phyloP scores from a whole-genome alignment of 2,329 filamentous ascomycete genomes.

The Metarhizium album region DNA sequence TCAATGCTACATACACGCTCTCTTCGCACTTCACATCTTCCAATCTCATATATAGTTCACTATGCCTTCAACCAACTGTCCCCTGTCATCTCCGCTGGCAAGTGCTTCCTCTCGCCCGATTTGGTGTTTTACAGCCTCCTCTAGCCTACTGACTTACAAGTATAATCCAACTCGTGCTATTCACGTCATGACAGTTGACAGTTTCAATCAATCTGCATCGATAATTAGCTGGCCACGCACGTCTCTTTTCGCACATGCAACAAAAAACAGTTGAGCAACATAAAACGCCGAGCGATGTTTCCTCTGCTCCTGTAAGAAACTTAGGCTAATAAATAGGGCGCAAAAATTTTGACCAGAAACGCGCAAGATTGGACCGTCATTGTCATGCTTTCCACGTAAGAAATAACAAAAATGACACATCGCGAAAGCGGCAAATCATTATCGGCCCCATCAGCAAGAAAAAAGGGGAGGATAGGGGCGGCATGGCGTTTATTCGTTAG shows the following conservation, averaged over 20 bases:
- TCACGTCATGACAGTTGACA: no score
- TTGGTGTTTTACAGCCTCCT: no score
- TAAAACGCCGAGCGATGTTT: neutral
- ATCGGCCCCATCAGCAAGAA: neutral
- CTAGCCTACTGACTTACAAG: no score
- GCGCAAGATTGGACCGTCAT: neutral
- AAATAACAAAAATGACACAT: neutral
- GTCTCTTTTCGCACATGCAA: no score
- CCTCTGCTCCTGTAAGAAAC: neutral
- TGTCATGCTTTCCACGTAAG: neutral
- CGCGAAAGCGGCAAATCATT: neutral
- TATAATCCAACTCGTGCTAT: no score
- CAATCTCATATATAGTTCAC: neutral
- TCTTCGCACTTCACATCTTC: neutral
- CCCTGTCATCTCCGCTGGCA: neutral
- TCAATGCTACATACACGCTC: no score
- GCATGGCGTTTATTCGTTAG: neutral
- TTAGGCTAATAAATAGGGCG: neutral
- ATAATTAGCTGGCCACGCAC: neutral
- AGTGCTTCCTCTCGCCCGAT: no score
- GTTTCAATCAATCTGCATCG: neutral
- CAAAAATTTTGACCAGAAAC: neutral
- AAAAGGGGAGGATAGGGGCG: neutral
- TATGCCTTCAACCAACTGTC: neutral
- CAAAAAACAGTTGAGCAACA: neutral